phyloP scores from a whole-genome alignment of 345 rosid species.

The Adansonia digitata region DNA sequence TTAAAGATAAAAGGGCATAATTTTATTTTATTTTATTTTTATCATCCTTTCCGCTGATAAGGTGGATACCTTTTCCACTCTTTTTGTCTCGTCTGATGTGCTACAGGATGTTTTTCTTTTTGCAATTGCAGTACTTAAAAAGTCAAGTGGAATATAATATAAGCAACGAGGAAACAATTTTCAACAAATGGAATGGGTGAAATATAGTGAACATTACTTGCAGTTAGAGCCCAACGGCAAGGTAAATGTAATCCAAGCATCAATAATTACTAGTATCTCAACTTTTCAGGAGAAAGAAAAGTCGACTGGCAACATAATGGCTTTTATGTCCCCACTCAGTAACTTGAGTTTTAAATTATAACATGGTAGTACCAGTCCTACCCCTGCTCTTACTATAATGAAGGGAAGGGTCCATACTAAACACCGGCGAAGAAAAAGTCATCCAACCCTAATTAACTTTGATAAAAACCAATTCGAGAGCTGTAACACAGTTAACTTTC shows the following conservation, averaged over 20 bases:
- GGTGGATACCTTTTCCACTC: not conserved
- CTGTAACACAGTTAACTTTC: not conserved
- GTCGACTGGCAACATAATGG: conserved; percentile 7
- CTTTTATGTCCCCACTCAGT: conserved; percentile 18
- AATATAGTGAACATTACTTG: not conserved
- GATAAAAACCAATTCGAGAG: not conserved
- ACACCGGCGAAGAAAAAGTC: not conserved
- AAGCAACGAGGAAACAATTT: not conserved
- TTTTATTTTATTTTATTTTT: not conserved
- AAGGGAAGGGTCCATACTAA: conserved; percentile 18
- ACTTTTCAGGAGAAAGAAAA: conserved; percentile 7
- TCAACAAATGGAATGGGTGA: not conserved
- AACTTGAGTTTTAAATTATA: conserved; percentile 2
- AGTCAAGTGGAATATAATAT: not conserved
- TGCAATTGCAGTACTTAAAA: not conserved
- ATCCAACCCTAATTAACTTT: not conserved
- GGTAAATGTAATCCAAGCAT: conserved; percentile 1
- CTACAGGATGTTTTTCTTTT: not conserved
- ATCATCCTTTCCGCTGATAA: not conserved
- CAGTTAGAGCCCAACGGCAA: not conserved
- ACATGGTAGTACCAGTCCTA: not conserved
- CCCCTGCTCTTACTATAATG: not conserved
- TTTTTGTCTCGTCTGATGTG: not conserved
- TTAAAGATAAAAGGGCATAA: not conserved
- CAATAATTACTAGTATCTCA: conserved; percentile 2